Evolutionary conservation across 345 rosid genomes (phyloP).

Genomic region (Isatis tinctoria): DNA sequence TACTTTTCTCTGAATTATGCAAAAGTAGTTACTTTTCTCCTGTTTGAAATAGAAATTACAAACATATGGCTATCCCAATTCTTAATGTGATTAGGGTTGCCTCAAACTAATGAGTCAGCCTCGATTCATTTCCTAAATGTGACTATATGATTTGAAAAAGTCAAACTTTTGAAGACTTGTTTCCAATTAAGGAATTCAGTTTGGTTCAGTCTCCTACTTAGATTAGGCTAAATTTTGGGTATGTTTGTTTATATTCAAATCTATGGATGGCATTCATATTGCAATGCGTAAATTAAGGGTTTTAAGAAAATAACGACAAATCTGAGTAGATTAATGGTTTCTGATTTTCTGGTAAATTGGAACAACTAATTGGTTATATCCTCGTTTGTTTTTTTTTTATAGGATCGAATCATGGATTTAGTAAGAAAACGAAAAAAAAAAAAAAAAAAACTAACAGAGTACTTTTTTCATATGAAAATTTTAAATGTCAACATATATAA

Average conservation of each 20-base stretch:
- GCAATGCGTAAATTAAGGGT: neutral
- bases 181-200: neutral
- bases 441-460: too few species aligned
- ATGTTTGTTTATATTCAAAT: neutral
- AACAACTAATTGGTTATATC: neutral
- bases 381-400: neutral
- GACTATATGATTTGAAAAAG: neutral
- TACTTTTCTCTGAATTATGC: neutral
- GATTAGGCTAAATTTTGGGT: neutral
- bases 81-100: neutral
- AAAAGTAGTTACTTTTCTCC: neutral
- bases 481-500: too few species aligned
- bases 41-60: neutral
- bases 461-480: too few species aligned
- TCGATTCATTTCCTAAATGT: neutral
- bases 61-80: neutral
- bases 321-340: too few species aligned
- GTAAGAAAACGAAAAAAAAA: too few species aligned
- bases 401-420: neutral
- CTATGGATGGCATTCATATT: neutral
- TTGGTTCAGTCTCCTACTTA: neutral
- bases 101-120: conserved; percentile 8
- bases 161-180: neutral
- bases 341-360: neutral
- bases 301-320: neutral